Base-by-base conservation (phyloP, 805 yeast species). In the Cyberlindnera amylophila region DNA sequence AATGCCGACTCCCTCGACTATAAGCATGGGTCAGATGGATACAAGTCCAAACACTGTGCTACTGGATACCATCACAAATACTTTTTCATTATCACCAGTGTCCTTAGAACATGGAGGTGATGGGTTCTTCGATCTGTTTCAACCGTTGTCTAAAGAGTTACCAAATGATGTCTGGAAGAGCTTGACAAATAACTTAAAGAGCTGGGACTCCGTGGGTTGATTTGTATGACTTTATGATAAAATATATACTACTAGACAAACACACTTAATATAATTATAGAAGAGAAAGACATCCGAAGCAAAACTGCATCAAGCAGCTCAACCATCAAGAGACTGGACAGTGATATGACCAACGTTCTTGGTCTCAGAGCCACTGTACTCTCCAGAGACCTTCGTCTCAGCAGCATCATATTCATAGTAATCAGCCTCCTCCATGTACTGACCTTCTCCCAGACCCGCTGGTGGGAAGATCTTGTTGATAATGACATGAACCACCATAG, bases 141-240 rank as follows among this genome's bases (percentile, higher is more conserved):
- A 50, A 36, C 52, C 54, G 6, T 24, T 53, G 10, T 39, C 54
- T 2, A 52, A 37, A 15, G 58, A 52, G 13, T 21, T 44, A 4
- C 41, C 50, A 15, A 46, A 52, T 4, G 58, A 54, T 28, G 44
- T 51, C 3, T 52, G 56, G 58, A 51, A 44, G 42, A 47, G 47
- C 19, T 35, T 54, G 15, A 48, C 56, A 3, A 40, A 46, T 12
- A 54, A 49, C 32, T 29, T 54, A 15, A 49, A 47, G 26, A 46
- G 52, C 1, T 54, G 58, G 57, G 57, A 54, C 34, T 44, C 57
- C 23, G 46, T 47, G 3, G 50, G 53, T 14, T 48, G 33, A 44
- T 4, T 5, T 5, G 14, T 13, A 13, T 27, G 24, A 21, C 9
- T 21, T 21, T 9, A 21, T 21, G 24, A 21, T n/a, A 21, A 6